Conservation (phyloP, 2,329 filamentous ascomycete genomes). For the Pseudonectria buxi region DNA sequence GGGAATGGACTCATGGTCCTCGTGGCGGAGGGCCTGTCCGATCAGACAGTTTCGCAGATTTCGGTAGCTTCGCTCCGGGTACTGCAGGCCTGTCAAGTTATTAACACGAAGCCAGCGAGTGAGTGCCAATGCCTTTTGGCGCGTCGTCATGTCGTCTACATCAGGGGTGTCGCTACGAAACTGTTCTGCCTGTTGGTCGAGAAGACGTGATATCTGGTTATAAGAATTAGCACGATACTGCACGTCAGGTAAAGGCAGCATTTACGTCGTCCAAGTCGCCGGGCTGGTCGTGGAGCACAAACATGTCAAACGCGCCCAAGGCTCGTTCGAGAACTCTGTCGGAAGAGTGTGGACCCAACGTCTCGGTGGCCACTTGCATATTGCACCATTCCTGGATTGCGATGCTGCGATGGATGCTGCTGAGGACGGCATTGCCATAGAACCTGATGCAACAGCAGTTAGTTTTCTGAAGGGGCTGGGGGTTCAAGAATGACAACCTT, state of each 20-base stretch:
- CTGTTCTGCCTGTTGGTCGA: constrained; percentile 56
- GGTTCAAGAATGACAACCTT: constrained; percentile 34
- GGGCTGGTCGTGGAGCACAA: constrained; percentile 65
- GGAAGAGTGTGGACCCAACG: constrained; percentile 29
- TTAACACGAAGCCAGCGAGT: constrained; percentile 62
- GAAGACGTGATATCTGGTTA: constrained; percentile 49
- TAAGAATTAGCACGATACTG: constrained; percentile 1
- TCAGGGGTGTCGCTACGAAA: constrained; percentile 48
- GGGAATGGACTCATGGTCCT: constrained; percentile 72
- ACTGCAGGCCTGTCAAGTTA: constrained; percentile 64
- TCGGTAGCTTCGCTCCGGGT: constrained; percentile 62
- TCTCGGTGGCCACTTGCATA: constrained; percentile 17
- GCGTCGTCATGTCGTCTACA: constrained; percentile 51
- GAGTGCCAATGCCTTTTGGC: constrained; percentile 61
- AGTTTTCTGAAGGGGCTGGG: constrained; percentile 11
- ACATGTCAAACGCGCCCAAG: constrained; percentile 81
- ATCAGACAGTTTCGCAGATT: constrained; percentile 83
- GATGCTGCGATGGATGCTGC: constrained; percentile 71
- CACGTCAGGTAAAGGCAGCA: constrained; percentile 3
- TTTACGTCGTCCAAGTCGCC: constrained; percentile 69
- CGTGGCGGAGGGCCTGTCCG: constrained; percentile 67
- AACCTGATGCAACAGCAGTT: constrained; percentile 46
- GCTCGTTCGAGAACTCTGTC: constrained; percentile 57
- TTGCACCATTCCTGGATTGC: constrained; percentile 72
- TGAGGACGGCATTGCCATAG: constrained; percentile 67